Base-by-base conservation (phyloP, 805 yeast genomes). In the Kazachstania africana region DNA sequence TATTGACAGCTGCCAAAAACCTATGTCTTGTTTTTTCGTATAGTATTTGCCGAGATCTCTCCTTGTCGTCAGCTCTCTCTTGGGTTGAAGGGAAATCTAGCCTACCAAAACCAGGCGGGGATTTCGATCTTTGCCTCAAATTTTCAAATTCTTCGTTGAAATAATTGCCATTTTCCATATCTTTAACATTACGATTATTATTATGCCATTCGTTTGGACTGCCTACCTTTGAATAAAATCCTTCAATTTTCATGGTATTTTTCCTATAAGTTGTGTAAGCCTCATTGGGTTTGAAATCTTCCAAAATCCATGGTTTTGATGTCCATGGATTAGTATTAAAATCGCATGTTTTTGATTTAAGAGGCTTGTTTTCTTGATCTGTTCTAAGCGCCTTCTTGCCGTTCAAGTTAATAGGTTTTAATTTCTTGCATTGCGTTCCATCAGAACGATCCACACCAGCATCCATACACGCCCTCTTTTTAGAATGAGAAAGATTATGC, bases 71-170 rank as follows among this genome's bases (percentile, higher is more conserved):
- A 2, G 32, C 43, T 9, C 56, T 48, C 40, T 75, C 72, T 37
- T 71, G 79, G 0, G 78, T 68, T 4, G 54, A 56, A 0, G 81
- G 78, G 39, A 76, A 73, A 32, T 72, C 80, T 16, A 73, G 58
- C 24, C 72, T 51, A 39, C 70, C 74, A 50, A 65, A 72, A 1
- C 79, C 79, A 0, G 75, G 75, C 2, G 79, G 80, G 2, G 71
- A 60, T 3, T 59, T 57, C 0, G 63, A 62, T 26, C 65, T 49
- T 5, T 42, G 47, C 43, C 59, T 53, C 16, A 47, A 24, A 28
- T 55, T 48, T 13, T 47, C 55, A 31, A 54, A 54, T 6, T 38
- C 35, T 12, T 37, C 35, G 3, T 34, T 36, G 8, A 44, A 32
- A 26, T 54, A 52, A 3, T 49, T 36, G 4, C 2, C 18, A 23